These are phyloP conservation scores for Rhizopogon vesiculosus DNA, from an alignment of 768 basidiomycete genomes.

Conservation along the genomic window DNA sequence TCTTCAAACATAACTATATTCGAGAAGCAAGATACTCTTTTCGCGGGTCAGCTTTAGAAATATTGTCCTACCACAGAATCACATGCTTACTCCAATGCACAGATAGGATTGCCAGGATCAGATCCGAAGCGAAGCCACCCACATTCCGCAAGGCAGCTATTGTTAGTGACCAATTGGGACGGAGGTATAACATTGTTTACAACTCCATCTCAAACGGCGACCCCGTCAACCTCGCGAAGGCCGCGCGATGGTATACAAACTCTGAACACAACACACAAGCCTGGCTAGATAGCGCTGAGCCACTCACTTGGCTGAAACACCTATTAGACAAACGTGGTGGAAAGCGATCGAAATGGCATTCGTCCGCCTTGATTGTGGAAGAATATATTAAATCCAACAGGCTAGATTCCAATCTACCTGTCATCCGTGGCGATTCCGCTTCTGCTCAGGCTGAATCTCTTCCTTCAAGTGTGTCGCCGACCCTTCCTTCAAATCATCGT, in stretches of 20 bases:
- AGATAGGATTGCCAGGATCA: constrained; percentile 60
- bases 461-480: constrained; percentile 5
- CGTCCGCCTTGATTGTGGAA: constrained; percentile 67
- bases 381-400: constrained; percentile 50
- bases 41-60: constrained; percentile 42
- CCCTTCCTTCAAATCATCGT: constrained; percentile 5
- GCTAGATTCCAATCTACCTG: constrained; percentile 27
- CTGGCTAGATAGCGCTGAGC: constrained; percentile 62
- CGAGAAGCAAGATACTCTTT: constrained; percentile 56
- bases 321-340: constrained; percentile 42
- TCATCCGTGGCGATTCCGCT: constrained; percentile 40
- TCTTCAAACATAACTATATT: constrained; percentile 39
- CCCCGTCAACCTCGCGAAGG: constrained; percentile 42
- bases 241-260: constrained; percentile 57
- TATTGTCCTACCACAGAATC: constrained; percentile 4
- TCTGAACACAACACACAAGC: constrained; percentile 43
- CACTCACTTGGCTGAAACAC: constrained; percentile 72
- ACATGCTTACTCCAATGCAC: background rate
- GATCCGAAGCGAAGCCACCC: constrained; percentile 40
- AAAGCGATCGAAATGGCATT: constrained; percentile 50
- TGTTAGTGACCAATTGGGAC: constrained; percentile 57
- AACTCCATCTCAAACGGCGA: constrained; percentile 27
- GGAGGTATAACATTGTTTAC: constrained; percentile 59
- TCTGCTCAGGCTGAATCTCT: background rate
- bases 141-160: constrained; percentile 63